phyloP scores from a whole-genome alignment of 1,284 basidiomycete species.

The Sporisorium exsertum region DNA sequence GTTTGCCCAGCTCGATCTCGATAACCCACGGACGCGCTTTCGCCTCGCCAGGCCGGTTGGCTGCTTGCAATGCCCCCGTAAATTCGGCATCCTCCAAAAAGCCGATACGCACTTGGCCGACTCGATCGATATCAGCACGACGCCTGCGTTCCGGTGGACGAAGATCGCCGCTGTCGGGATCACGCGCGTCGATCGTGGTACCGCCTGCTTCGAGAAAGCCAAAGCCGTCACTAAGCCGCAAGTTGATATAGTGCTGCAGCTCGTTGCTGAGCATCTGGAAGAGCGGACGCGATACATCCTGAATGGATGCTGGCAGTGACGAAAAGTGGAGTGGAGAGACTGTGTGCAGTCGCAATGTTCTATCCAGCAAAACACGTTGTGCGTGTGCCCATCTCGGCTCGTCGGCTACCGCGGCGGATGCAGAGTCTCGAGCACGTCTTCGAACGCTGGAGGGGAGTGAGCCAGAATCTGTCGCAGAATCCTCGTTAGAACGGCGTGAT shows the following conservation, averaged over 20 bases:
- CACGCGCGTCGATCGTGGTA: conserved; percentile 29
- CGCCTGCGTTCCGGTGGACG: conserved; percentile 41
- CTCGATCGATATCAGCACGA: conserved; percentile 35
- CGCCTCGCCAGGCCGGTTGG: conserved; percentile 16
- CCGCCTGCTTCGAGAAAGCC: conserved; percentile 38
- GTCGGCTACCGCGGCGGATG: conserved; percentile 11
- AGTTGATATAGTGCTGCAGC: conserved; percentile 42
- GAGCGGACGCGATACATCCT: conserved; percentile 35
- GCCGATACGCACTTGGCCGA: conserved; percentile 42
- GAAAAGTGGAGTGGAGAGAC: conserved; percentile 48
- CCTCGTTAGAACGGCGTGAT: conserved; percentile 30
- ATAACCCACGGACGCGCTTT: conserved; percentile 40
- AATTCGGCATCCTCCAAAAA: conserved; percentile 41
- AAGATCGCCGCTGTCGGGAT: conserved; percentile 37
- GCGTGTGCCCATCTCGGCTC: conserved; percentile 30
- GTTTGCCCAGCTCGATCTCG: conserved; percentile 50
- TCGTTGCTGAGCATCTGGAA: conserved; percentile 43
- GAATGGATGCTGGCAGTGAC: conserved; percentile 35
- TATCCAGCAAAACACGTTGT: conserved; percentile 33
- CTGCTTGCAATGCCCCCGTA: conserved; percentile 14
- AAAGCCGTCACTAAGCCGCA: conserved; percentile 50
- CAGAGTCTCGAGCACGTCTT: conserved; percentile 21
- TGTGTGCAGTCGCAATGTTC: conserved; percentile 44
- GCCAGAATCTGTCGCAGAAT: conserved; percentile 28
- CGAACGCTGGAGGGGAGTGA: conserved; percentile 20